Conservation (phyloP, 371 early-diverging fungal species). For the Dentiscutata heterogama region DNA sequence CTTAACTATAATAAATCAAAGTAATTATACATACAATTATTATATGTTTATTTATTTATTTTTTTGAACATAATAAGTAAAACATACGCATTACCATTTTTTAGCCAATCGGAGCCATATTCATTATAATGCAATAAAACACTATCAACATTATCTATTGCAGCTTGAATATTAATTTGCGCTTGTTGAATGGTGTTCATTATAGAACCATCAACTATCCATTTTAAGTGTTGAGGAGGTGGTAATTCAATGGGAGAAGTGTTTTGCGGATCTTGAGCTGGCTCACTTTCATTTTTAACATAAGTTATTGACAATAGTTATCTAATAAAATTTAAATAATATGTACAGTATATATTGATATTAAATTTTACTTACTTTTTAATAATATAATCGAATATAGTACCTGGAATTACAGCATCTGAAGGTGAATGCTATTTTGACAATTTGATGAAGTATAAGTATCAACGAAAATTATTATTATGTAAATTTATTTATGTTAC, state of each 20-base stretch:
- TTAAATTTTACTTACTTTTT: constrained; percentile 25
- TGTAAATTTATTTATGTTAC: neutral
- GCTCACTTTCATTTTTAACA: constrained; percentile 58
- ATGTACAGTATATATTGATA: too few relatives aligned
- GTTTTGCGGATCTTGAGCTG: constrained; percentile 61
- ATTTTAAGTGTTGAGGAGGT: constrained; percentile 67
- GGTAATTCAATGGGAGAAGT: constrained; percentile 55
- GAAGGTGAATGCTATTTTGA: constrained; percentile 81
- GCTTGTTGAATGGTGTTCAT: constrained; percentile 66
- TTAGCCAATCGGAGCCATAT: constrained; percentile 88
- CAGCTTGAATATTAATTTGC: constrained; percentile 64
- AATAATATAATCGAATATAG: constrained; percentile 47
- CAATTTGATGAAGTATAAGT: neutral
- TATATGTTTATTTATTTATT: too few relatives aligned
- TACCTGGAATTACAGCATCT: constrained; percentile 92
- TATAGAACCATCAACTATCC: constrained; percentile 66
- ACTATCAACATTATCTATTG: constrained; percentile 79
- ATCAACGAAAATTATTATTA: neutral
- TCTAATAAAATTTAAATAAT: too few relatives aligned
- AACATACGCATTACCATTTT: constrained; percentile 64
- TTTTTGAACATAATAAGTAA: neutral
- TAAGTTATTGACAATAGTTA: neutral
- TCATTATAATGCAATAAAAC: constrained; percentile 73
- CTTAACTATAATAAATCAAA: constrained; percentile 55
- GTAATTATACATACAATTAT: neutral